Evolutionary conservation across 164 flowering plant genomes (phyloP).

Genomic region (Tetrastigma voinierianum): DNA sequence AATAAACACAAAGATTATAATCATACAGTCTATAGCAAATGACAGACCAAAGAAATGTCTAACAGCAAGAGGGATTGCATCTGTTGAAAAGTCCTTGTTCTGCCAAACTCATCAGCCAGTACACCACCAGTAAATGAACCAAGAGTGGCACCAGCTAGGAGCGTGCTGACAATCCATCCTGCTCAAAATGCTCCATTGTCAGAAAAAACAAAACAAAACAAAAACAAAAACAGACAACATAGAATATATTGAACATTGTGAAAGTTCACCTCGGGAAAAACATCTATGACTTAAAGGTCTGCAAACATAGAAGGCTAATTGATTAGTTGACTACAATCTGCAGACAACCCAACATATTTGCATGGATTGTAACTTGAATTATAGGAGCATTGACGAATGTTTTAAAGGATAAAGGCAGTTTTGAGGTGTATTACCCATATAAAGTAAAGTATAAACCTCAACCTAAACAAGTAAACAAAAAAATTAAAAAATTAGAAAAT

Average conservation of each 20-base stretch:
- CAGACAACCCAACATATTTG: too few relatives aligned
- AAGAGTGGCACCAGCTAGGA: slow-evolving; percentile 92
- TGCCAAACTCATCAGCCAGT: slow-evolving; percentile 94
- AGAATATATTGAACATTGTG: background rate
- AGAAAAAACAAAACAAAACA: background rate
- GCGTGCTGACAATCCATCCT: slow-evolving; percentile 97
- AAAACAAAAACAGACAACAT: background rate
- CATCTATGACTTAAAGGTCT: too few relatives aligned
- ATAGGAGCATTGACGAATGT: too few relatives aligned
- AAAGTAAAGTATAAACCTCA: too few relatives aligned
- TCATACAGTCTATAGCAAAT: background rate
- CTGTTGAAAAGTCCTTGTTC: slow-evolving; percentile 83
- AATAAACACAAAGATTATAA: background rate
- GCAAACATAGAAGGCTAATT: too few relatives aligned
- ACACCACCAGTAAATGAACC: slow-evolving; percentile 97
- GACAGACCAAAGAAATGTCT: slow-evolving; percentile 85
- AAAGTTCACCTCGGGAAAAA: too few relatives aligned
- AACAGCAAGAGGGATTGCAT: slow-evolving; percentile 85
- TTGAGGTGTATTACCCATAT: too few relatives aligned
- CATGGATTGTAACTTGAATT: too few relatives aligned
- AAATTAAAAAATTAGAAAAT: too few relatives aligned
- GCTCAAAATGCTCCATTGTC: slow-evolving; percentile 10
- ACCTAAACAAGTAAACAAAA: too few relatives aligned
- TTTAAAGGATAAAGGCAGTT: too few relatives aligned
- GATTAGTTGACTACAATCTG: too few relatives aligned